These are phyloP conservation scores for Xylariomycetidae sp. DNA, from an alignment of 2,329 filamentous ascomycete genomes.

Conservation along the genomic window DNA sequence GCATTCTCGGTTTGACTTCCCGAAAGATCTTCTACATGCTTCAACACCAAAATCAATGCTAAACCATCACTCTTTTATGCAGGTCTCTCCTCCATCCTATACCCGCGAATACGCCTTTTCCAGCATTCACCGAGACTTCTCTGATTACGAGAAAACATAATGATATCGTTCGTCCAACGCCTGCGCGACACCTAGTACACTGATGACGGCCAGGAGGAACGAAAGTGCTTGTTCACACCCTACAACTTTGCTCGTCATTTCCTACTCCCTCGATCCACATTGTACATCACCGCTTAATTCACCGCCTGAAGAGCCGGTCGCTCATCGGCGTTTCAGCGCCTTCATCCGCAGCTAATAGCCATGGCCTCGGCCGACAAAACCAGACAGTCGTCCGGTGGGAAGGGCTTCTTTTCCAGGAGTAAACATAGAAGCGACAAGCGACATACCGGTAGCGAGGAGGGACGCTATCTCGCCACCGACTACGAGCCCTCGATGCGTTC, in stretches of 20 bases:
- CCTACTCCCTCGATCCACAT: too few relatives aligned
- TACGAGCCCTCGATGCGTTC: constrained; percentile 63
- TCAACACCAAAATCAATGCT: constrained; percentile 23
- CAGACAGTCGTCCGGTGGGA: constrained; percentile 70
- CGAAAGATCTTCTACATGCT: too few relatives aligned
- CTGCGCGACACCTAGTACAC: constrained; percentile 36
- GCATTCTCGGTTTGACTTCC: constrained; percentile 18
- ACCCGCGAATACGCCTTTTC: constrained; percentile 15
- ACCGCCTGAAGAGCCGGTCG: constrained; percentile 16
- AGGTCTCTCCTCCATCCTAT: constrained; percentile 21
- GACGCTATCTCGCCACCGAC: constrained; percentile 51
- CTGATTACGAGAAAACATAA: constrained; percentile 29
- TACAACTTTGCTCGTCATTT: constrained; percentile 13
- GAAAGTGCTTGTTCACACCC: too few relatives aligned
- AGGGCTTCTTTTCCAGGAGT: constrained; percentile 82
- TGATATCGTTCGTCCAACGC: constrained; percentile 35
- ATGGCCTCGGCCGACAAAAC: constrained; percentile 71
- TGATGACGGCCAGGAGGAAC: constrained; percentile 33
- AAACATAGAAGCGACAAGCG: constrained; percentile 73
- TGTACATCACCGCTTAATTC: constrained; percentile 13
- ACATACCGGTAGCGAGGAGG: constrained; percentile 54
- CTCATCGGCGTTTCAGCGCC: constrained; percentile 23
- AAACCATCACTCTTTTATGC: constrained; percentile 18
- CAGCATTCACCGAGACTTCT: constrained; percentile 12
- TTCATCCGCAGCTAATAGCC: constrained; percentile 13